Conservation (phyloP, 2,329 filamentous ascomycete genomes). For the Akanthomyces uredinophilus region DNA sequence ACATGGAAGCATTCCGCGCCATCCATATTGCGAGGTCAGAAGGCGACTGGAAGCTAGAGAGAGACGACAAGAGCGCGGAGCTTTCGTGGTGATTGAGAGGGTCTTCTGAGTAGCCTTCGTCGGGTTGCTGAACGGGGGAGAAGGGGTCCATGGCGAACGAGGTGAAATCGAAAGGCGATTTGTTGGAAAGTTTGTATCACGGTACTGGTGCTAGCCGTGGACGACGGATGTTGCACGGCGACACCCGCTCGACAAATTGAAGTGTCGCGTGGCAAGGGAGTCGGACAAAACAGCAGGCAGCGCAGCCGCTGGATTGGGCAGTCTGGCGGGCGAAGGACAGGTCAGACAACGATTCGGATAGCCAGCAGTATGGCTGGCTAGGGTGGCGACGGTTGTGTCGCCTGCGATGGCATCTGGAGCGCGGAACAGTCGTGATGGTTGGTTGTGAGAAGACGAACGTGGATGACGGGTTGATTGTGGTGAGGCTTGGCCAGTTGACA, state of each 20-base stretch:
- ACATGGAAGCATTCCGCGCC: constrained; percentile 42
- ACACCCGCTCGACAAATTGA: neutral
- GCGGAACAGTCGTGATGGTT: neutral
- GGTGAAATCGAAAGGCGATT: neutral
- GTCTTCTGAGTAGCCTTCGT: constrained; percentile 86
- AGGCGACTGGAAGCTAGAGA: constrained; percentile 33
- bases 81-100: constrained; percentile 43
- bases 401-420: constrained; percentile 4
- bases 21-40: constrained; percentile 47
- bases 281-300: neutral
- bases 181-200: neutral
- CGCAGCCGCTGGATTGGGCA: neutral
- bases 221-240: neutral
- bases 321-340: neutral
- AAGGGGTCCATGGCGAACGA: constrained; percentile 38
- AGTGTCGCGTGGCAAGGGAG: constrained; percentile 7
- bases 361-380: neutral
- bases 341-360: neutral
- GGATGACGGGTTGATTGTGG: constrained; percentile 12
- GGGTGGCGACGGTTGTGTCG: neutral
- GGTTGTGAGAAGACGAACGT: neutral
- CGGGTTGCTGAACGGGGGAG: constrained; percentile 55
- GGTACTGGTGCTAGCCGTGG: neutral
- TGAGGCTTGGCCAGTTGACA: neutral
- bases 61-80: constrained; percentile 27